phyloP scores from a whole-genome alignment of 352 stramenopile species.

The Globisporangium alternatum region DNA sequence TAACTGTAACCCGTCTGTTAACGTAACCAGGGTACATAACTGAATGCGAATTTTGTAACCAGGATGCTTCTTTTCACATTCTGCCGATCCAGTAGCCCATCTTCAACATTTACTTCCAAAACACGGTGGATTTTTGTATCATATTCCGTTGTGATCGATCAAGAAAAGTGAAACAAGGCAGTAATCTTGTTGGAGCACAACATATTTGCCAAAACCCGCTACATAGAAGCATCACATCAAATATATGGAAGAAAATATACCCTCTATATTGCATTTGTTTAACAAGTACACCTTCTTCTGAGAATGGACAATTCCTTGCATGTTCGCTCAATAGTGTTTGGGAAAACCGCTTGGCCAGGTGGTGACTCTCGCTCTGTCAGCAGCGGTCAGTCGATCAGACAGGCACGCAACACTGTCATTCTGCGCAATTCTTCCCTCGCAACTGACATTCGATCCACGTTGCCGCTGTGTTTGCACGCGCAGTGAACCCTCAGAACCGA shows the following conservation, averaged over 20 bases:
- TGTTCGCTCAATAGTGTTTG: background rate
- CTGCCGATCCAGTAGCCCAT: slow-evolving; percentile 1
- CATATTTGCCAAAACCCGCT: background rate
- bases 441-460: background rate
- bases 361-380: slow-evolving; percentile 8
- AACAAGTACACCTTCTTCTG: background rate
- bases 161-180: background rate
- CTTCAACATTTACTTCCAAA: background rate
- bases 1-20: background rate
- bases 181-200: background rate
- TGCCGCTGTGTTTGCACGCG: too few species aligned
- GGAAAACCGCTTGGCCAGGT: background rate
- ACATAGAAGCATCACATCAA: too few species aligned
- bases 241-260: too few species aligned
- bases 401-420: background rate
- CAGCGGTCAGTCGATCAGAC: background rate
- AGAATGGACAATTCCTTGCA: background rate
- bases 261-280: background rate
- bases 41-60: slow-evolving; percentile 7
- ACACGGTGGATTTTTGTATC: background rate
- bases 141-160: background rate
- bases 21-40: background rate
- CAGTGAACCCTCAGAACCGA: slow-evolving; percentile 13
- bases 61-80: slow-evolving; percentile 7
- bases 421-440: background rate